A percentile compares a stretch with the other conserved stretches of the same genome.
Conservation (phyloP, 2,329 filamentous ascomycete species). For the Alternaria panax region DNA sequence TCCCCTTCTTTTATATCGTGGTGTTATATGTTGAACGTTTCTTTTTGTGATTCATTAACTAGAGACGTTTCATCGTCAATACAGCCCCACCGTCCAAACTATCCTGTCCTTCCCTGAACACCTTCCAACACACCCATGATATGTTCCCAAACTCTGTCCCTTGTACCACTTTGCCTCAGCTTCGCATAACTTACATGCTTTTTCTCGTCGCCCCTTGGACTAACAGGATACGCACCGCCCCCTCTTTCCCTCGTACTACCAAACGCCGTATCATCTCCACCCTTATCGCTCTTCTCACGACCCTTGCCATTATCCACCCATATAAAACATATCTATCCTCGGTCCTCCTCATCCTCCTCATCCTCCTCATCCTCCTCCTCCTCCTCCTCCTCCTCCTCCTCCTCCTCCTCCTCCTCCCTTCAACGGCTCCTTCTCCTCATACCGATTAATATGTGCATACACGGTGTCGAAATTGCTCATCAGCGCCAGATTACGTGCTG, state of each 20-base stretch:
- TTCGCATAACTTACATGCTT: slow-evolving; percentile 26
- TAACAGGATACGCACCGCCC: slow-evolving; percentile 39
- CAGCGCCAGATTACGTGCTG: slow-evolving; percentile 40
- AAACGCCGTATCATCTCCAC: slow-evolving; percentile 13
- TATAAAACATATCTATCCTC: slow-evolving; percentile 47
- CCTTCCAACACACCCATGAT: slow-evolving; percentile 26
- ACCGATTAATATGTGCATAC: slow-evolving; percentile 34
- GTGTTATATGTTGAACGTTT: background rate
- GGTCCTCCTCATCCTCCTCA: slow-evolving; percentile 24
- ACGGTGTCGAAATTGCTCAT: slow-evolving; percentile 47
- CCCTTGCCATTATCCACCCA: slow-evolving; percentile 25
- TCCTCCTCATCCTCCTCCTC: too few relatives aligned
- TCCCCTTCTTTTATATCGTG: background rate
- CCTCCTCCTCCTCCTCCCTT: slow-evolving; percentile 19
- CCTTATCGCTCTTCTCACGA: background rate
- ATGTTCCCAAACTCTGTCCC: slow-evolving; percentile 43
- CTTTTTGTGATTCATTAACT: background rate
- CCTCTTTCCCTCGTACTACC: slow-evolving; percentile 33
- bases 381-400: too few relatives aligned
- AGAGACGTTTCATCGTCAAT: background rate
- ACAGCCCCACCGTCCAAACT: background rate
- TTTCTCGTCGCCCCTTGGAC: slow-evolving; percentile 30
- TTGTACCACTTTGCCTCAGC: slow-evolving; percentile 34
- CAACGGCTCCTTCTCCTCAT: slow-evolving; percentile 33
- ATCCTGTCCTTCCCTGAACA: background rate